Conservation (phyloP, 805 yeast species). For the Blastobotrys parvus region DNA sequence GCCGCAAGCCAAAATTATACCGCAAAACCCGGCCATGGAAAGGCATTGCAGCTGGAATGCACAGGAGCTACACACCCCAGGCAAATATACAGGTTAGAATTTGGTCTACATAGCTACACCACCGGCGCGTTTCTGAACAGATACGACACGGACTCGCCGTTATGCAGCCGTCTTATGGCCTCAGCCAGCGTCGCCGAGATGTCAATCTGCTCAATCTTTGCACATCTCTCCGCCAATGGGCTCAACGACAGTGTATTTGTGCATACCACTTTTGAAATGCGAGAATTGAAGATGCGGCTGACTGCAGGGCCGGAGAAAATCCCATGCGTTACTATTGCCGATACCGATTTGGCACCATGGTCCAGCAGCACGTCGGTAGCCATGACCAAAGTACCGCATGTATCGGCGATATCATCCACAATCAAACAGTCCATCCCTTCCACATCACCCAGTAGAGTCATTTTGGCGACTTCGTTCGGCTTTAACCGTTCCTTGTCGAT, state of each 20-base stretch:
- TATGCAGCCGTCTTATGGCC: constrained; percentile 87
- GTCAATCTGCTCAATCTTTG: constrained; percentile 73
- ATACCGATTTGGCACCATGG: constrained; percentile 75
- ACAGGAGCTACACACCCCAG: too few relatives aligned
- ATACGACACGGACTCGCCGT: constrained; percentile 91
- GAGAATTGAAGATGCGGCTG: constrained; percentile 58
- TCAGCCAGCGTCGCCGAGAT: constrained; percentile 85
- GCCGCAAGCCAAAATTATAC: too few relatives aligned
- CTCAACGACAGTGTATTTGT: constrained; percentile 89
- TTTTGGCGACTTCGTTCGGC: constrained; percentile 89
- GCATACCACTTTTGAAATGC: constrained; percentile 69
- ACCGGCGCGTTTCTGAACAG: constrained; percentile 63
- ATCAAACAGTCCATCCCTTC: constrained; percentile 70
- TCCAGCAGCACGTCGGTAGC: constrained; percentile 82
- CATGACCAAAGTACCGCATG: constrained; percentile 93
- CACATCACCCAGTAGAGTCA: constrained; percentile 97
- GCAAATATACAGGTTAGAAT: too few relatives aligned
- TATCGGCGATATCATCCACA: constrained; percentile 97
- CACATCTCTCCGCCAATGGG: constrained; percentile 47
- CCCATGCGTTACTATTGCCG: constrained; percentile 95
- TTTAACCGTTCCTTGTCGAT: constrained; percentile 93
- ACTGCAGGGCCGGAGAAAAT: constrained; percentile 82
- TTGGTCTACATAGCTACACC: constrained; percentile 1
- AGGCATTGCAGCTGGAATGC: too few relatives aligned
- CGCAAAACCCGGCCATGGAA: too few relatives aligned